Base-by-base conservation (phyloP, 768 basidiomycete species). In the Lactifluus pinguis region DNA sequence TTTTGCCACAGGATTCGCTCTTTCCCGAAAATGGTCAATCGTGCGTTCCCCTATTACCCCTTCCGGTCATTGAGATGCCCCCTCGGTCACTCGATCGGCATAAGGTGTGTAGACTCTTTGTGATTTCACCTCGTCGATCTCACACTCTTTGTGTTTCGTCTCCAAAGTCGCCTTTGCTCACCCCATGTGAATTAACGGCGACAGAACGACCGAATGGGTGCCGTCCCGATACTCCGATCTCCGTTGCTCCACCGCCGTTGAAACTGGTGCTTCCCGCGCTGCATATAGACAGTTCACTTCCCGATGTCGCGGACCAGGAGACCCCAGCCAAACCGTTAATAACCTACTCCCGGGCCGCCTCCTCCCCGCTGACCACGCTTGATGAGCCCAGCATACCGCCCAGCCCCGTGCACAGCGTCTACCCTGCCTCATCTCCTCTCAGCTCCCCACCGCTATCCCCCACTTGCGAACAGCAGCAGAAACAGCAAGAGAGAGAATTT, bases 391-490 rank as follows among this genome's bases (percentile, higher is more conserved):
- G n/a, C 41, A 41, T 29, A 15, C 38, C 47, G 2, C 39, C 59
- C 4, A 53, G 44, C 29, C 44, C 49, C n/a, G 49, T 14, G 41
- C 55, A 14, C 3, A 34, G 29, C 19, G 6, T 14, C 4, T 41
- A n/a, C 48, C 59, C 45, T 11, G 19, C 52, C 6, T 50, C 63
- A 3, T 66, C 65, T 6, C 65, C 65, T 0, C 60, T 66, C 1
- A 61, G 55, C n/a, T 65, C 65, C 2, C 65, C 60, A 7, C 63
- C 60, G 0, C 38, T 56, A 0, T 61, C 63, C 2, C 65, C 65
- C 2, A 49, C 39, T 54, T 55, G 55, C 36, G 55, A 53, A 34
- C 32, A 34, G 6, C 32, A 34, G 6, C 32, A 34, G 32, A 25
- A 25, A 25, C 32, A 34, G 32, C 49, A 56, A 8, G 42, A 19